These are phyloP conservation scores for Fusarium sp. DNA, from an alignment of 2,329 filamentous ascomycete species.

Conservation along the genomic window DNA sequence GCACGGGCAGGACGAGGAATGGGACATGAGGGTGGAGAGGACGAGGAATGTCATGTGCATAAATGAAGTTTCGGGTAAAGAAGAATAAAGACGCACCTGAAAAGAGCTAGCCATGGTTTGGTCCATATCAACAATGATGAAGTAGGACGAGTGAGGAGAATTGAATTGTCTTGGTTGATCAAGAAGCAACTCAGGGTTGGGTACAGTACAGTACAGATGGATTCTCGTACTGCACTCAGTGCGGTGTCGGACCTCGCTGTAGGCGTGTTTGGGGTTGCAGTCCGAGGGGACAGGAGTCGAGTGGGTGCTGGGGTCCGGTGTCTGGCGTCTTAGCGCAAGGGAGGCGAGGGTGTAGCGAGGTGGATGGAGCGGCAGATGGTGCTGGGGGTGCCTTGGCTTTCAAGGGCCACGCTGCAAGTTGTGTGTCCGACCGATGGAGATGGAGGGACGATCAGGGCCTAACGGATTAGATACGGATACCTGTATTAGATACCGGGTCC, in stretches of 20 bases:
- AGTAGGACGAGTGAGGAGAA: neutral
- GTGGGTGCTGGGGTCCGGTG: slow-evolving; percentile 9
- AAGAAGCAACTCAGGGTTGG: neutral
- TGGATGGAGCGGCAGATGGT: slow-evolving; percentile 1
- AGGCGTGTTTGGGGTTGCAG: slow-evolving; percentile 3
- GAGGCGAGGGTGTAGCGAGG: slow-evolving; percentile 14
- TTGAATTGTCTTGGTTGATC: neutral
- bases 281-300: slow-evolving; percentile 10
- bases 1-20: slow-evolving; percentile 5
- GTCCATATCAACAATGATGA: neutral
- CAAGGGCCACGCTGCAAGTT: slow-evolving; percentile 4
- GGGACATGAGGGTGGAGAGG: neutral
- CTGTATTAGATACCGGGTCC: neutral
- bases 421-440: neutral
- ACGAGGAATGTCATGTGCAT: slow-evolving; percentile 18
- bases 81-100: slow-evolving; percentile 21
- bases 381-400: slow-evolving; percentile 7
- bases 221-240: neutral
- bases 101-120: neutral
- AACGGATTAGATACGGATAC: neutral
- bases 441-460: neutral
- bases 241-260: slow-evolving; percentile 11
- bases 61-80: slow-evolving; percentile 6
- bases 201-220: neutral
- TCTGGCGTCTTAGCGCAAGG: slow-evolving; percentile 25